Evolutionary conservation across 768 basidiomycete species (phyloP), one percentile per base, ranked within the genome.

Genomic region (Scleroderma citrinum): DNA sequence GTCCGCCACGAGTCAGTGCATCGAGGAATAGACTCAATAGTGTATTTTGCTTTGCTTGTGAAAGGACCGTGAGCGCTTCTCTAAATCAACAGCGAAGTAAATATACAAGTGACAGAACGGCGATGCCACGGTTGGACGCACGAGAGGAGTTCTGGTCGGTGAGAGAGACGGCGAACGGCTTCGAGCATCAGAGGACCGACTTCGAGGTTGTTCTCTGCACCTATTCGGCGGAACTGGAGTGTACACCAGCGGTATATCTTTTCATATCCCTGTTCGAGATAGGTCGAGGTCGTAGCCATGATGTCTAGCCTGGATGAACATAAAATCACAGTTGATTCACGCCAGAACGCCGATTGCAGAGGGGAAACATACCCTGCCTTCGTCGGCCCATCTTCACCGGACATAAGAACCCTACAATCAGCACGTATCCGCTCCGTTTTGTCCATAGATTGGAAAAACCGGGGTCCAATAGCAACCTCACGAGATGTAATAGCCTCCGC

Each of bases 251-350:
- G 83, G 49, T 85, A 76, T 36, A 94, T 80, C 69, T 96, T 97
- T 50, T 89, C 83, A 66, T 89, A 94, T 2, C 85, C 94, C 55
- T 87, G 82, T 62, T 98, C 93, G 39, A 97, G 80, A 53, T 90
- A 77, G 8, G 81, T 73, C 0, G 86, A 83, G 0, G 91, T 96
- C 7, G 81, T 73, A 0, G 85, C 71, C 82, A 97, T 91, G 51
- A 97, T 91, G 59, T 97, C 95, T 39, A 90, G 68, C 3, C 94
- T 96, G 55, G 23, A 30, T n/a, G 7, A 20, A 30, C 35, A n/a
- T 16, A 50, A 8, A n/a, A n/a, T n/a, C n/a, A n/a, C n/a, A 31
- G 24, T 10, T 5, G 51, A 29, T 48, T 24, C 46, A 31, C 4
- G 19, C 40, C 23, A 12, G 11, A 49, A 26, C 29, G 7, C 4